Evolutionary conservation across 345 rosid species (phyloP).

Genomic region (Euphorbia peplus): DNA sequence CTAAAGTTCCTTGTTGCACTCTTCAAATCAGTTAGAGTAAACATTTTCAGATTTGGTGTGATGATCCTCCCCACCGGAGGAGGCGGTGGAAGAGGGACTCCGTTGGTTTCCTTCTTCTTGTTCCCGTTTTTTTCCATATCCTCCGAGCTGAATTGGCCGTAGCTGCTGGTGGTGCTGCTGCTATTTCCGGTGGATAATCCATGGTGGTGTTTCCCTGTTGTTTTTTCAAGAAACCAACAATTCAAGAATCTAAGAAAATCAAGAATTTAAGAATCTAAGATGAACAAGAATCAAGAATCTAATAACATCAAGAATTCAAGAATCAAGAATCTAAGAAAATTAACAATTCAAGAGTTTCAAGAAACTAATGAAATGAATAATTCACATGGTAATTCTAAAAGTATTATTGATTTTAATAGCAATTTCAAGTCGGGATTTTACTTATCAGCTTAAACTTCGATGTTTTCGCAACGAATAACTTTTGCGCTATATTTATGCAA

Average conservation of each 20-base stretch:
- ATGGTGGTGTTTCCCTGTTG: not conserved
- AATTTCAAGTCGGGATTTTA: too few relatives aligned
- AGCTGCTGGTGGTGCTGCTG: not conserved
- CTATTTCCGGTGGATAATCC: not conserved
- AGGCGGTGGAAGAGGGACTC: too few relatives aligned
- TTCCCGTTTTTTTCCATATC: not conserved
- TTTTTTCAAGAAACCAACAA: not conserved
- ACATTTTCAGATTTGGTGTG: slow-evolving; percentile 45
- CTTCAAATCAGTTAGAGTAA: slow-evolving; percentile 49
- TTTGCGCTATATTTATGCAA: too few relatives aligned
- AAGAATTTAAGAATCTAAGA: not conserved
- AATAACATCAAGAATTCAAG: too few relatives aligned
- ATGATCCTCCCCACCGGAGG: slow-evolving; percentile 16
- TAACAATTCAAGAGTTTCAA: too few relatives aligned
- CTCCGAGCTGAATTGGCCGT: not conserved
- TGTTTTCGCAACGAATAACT: too few relatives aligned
- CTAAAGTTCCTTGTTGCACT: slow-evolving; percentile 72
- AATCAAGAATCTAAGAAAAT: too few relatives aligned
- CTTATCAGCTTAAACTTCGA: too few relatives aligned
- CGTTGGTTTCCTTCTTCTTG: not conserved
- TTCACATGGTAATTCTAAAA: too few relatives aligned
- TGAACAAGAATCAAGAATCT: too few relatives aligned
- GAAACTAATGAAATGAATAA: too few relatives aligned
- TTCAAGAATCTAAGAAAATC: not conserved
- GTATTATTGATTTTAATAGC: too few relatives aligned